Evolutionary conservation across 208 protist species (phyloP), one percentile per base, ranked within the genome.

Genomic region (Leishmania gerbilli): DNA sequence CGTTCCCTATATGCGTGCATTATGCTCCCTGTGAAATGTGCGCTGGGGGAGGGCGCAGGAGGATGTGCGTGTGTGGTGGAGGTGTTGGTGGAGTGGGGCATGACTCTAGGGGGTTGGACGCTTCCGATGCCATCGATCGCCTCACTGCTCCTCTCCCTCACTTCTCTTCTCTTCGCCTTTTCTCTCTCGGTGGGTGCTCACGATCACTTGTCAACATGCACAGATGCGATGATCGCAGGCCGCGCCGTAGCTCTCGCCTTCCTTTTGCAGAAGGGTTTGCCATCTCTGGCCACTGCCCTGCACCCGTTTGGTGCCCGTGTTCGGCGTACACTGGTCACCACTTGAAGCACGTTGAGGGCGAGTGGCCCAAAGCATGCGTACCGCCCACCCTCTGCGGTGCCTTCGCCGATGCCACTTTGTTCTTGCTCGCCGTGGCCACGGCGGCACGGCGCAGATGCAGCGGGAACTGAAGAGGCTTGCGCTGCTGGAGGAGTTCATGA

Each of bases 1-100:
- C 6, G 34, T 34, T 64, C 91, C 13, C 76, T 91, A 40, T 24
- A 93, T 24, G 77, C 79, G 34, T 88, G 94, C 27, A 87, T 90
- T 21, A 19, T 55, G 69, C 6, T 21, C 27, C 37, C 31, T 47
- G 42, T 51, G 40, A 24, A 45, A 31, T 31, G 1, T 71, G 64
- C 64, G 31, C 64, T 42, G 34, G 17, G 64, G 4, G 8, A n/a
- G 9, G 8, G 58, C 27, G 17, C 40, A 71, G 19, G 21, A 47
- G 5, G 64, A 69, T 69, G 19, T 69, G 5, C 19, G 17, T 69
- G 37, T 45, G 37, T 69, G 19, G 42, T 21, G 27, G 15, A 6
- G 15, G 67, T 69, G 37, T 45, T 21, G 5, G 40, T 9, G 31
- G 62, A 40, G 62, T 40, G 13, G 62, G 15, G 31, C 31, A 68